Evolutionary conservation across 805 yeast genomes (phyloP).

Genomic region (Candida morakotiae): DNA sequence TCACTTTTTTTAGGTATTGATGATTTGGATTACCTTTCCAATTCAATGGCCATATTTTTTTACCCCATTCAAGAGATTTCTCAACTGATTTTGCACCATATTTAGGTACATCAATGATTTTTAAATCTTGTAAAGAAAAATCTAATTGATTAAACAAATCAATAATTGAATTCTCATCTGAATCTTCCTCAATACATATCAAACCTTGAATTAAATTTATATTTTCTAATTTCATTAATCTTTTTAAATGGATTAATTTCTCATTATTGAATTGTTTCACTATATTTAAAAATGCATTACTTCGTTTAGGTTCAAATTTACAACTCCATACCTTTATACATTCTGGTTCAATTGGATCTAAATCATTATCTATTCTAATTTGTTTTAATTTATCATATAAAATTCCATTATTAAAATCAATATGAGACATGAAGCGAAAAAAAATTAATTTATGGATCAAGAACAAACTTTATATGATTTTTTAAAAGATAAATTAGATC

Average conservation of each 20-base stretch:
- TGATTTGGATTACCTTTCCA: conserved; percentile 92
- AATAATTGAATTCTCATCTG: not conserved
- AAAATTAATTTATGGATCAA: not conserved
- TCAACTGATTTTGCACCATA: conserved; percentile 70
- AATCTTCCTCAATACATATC: conserved; percentile 38
- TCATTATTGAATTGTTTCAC: conserved; percentile 26
- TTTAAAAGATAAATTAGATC: not conserved
- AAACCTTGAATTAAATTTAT: conserved; percentile 31
- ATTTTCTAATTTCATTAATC: conserved; percentile 48
- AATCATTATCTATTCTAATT: conserved; percentile 25
- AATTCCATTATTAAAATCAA: conserved; percentile 44
- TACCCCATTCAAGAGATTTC: conserved; percentile 57
- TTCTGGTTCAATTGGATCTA: conserved; percentile 17
- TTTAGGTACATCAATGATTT: conserved; percentile 44
- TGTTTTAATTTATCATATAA: conserved; percentile 45
- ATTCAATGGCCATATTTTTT: conserved; percentile 78
- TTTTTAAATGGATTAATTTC: conserved; percentile 45
- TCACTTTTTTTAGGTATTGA: conserved; percentile 58
- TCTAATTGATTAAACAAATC: conserved; percentile 18
- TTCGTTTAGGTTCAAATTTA: conserved; percentile 34
- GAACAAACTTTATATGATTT: conserved; percentile 1
- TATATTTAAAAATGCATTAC: conserved; percentile 22
- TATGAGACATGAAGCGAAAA: conserved; percentile 15
- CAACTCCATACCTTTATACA: conserved; percentile 46
- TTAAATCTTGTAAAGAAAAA: conserved; percentile 12